Conservation (phyloP, 306 rosid genomes). For the Corylus heterophylla region DNA sequence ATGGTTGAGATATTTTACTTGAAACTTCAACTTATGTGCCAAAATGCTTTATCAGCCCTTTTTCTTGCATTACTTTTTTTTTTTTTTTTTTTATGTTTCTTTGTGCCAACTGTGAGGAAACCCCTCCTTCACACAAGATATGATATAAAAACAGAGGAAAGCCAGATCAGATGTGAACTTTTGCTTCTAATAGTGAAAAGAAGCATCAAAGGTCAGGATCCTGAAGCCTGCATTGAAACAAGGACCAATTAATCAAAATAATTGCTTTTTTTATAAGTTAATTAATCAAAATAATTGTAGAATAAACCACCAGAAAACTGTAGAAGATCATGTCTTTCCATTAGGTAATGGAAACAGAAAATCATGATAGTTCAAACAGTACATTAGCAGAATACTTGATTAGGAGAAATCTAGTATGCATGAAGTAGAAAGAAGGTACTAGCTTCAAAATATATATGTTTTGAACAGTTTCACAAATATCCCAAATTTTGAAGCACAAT, state of each 20-base stretch:
- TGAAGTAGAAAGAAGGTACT: background rate
- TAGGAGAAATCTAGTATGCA: slow-evolving; percentile 11
- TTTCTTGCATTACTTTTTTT: background rate
- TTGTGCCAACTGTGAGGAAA: slow-evolving; percentile 27
- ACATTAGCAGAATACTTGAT: slow-evolving; percentile 10
- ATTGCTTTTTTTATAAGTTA: too few species aligned
- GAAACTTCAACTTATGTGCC: slow-evolving; percentile 20
- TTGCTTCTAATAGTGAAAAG: slow-evolving; percentile 18
- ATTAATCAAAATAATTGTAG: slow-evolving; percentile 1
- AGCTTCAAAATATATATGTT: background rate
- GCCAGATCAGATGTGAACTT: background rate
- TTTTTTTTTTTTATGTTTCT: slow-evolving; percentile 7
- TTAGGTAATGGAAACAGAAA: slow-evolving; percentile 5
- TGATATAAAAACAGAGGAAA: background rate
- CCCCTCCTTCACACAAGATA: background rate
- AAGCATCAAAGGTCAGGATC: slow-evolving; percentile 20
- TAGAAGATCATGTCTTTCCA: background rate
- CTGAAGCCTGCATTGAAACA: slow-evolving; percentile 36
- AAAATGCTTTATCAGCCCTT: slow-evolving; percentile 16
- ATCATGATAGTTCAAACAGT: slow-evolving; percentile 10
- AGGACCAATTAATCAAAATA: slow-evolving; percentile 13
- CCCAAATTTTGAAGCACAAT: too few species aligned
- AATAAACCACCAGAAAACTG: background rate
- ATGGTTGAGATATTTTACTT: slow-evolving; percentile 11
- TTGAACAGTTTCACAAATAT: too few species aligned